Evolutionary conservation across 2,329 filamentous ascomycete species (phyloP).

Genomic region (Cercospora sp.): DNA sequence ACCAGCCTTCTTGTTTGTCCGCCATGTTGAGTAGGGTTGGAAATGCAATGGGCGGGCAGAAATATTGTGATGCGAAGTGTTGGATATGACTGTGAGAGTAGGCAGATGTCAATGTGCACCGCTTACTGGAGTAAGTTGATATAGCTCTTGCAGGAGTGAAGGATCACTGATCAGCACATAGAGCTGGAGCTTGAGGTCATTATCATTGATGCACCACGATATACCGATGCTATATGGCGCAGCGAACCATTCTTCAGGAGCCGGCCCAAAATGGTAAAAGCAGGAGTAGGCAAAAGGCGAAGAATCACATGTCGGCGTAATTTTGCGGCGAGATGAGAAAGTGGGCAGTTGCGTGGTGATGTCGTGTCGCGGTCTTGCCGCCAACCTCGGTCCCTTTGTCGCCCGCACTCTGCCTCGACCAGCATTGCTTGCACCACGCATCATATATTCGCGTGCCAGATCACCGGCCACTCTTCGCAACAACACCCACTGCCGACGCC

Average conservation of each 20-base stretch:
- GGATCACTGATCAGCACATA: background rate
- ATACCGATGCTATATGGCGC: background rate
- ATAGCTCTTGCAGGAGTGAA: background rate
- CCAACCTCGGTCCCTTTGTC: constrained; percentile 8
- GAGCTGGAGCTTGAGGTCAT: background rate
- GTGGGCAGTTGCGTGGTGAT: constrained; percentile 1
- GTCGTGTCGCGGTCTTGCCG: constrained; percentile 9
- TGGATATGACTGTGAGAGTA: background rate
- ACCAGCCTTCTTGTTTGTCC: constrained; percentile 8
- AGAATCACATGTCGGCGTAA: constrained; percentile 2
- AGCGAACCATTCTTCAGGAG: background rate
- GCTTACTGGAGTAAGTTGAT: background rate
- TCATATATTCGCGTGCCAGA: constrained; percentile 9
- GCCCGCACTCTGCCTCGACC: constrained; percentile 7
- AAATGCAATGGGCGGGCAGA: background rate
- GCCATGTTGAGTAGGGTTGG: background rate
- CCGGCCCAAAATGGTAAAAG: background rate
- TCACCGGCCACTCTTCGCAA: constrained; percentile 5
- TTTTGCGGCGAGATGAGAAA: constrained; percentile 6
- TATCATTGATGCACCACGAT: background rate
- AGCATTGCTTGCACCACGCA: constrained; percentile 11
- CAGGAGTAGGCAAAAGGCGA: background rate
- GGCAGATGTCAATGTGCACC: background rate
- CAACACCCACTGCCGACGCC: background rate
- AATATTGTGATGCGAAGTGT: no score